Percentiles rank a stretch among this genome's conserved stretches.
phyloP scores from a whole-genome alignment of 2,329 filamentous ascomycete genomes.

The Phaeosphaeriaceae sp. region DNA sequence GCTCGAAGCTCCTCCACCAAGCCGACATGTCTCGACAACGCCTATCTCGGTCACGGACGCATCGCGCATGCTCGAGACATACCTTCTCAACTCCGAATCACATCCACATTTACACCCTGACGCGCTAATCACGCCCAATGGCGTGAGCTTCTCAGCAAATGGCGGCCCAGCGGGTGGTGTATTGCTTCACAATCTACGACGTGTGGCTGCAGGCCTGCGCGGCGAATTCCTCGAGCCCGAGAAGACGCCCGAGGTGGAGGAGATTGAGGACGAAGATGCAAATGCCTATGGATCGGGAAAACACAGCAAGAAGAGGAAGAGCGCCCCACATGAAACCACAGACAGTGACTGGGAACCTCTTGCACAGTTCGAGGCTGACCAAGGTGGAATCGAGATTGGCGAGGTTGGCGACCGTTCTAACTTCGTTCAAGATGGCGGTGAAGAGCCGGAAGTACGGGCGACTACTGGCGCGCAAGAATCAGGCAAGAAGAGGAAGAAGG shows the following conservation, averaged over 20 bases:
- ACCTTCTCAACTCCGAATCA: conserved; percentile 49
- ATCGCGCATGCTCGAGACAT: conserved; percentile 47
- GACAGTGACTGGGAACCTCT: conserved; percentile 50
- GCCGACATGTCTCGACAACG: conserved; percentile 38
- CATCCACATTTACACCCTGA: conserved; percentile 58
- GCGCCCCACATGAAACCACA: conserved; percentile 14
- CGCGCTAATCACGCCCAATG: conserved; percentile 51
- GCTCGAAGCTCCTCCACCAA: conserved; percentile 46
- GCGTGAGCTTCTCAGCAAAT: conserved; percentile 52
- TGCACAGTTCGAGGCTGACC: conserved; percentile 52
- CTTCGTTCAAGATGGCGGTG: conserved; percentile 36
- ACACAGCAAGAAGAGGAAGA: conserved; percentile 17
- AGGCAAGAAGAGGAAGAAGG: conserved; percentile 39
- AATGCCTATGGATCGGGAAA: conserved; percentile 1
- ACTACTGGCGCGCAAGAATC: conserved; percentile 29
- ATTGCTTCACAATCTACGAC: conserved; percentile 60
- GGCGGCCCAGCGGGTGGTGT: conserved; percentile 55
- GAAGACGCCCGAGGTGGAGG: conserved; percentile 49
- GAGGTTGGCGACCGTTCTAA: conserved; percentile 48
- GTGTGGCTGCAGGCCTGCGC: conserved; percentile 60
- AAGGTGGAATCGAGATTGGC: conserved; percentile 50
- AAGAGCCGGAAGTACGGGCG: conserved; percentile 35
- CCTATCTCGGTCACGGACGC: conserved; percentile 45
- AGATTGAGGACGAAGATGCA: conserved; percentile 26
- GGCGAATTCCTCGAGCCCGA: conserved; percentile 59